Percentiles rank a stretch among this genome's conserved stretches.
These are phyloP conservation scores for Kalmanozyma brasiliensis DNA, from an alignment of 1,284 basidiomycete species.

Conservation along the genomic window DNA sequence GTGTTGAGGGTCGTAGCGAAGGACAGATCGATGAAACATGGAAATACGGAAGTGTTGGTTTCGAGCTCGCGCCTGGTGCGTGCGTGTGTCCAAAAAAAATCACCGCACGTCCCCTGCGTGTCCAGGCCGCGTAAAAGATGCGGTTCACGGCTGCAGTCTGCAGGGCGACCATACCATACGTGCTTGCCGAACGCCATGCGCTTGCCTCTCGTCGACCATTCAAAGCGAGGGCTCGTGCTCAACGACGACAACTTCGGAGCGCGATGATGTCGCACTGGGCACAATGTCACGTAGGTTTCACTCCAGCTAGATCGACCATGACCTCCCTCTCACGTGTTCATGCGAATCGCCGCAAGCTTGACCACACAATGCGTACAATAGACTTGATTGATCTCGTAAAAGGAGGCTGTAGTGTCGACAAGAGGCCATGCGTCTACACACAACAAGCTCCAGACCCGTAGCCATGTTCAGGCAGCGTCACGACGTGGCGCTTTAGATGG, in stretches of 20 bases:
- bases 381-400: not conserved
- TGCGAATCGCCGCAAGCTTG: no score
- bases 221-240: no score
- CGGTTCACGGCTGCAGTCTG: not conserved
- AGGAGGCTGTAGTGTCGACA: not conserved
- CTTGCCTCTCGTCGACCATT: no score
- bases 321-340: no score
- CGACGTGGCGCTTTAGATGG: constrained; percentile 32
- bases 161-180: no score
- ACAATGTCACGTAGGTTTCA: no score
- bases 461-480: constrained; percentile 39
- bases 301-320: no score
- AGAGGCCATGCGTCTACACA: constrained; percentile 18
- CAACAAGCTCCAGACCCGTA: constrained; percentile 40
- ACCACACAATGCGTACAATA: not conserved
- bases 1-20: not conserved
- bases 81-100: constrained; percentile 5
- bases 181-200: no score
- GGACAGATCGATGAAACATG: not conserved
- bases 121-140: not conserved
- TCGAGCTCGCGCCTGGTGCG: not conserved
- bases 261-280: no score
- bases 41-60: constrained; percentile 39
- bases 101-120: constrained; percentile 19
- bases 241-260: no score